Conservation (phyloP, 768 basidiomycete species). For the Arthromyces matolae region DNA sequence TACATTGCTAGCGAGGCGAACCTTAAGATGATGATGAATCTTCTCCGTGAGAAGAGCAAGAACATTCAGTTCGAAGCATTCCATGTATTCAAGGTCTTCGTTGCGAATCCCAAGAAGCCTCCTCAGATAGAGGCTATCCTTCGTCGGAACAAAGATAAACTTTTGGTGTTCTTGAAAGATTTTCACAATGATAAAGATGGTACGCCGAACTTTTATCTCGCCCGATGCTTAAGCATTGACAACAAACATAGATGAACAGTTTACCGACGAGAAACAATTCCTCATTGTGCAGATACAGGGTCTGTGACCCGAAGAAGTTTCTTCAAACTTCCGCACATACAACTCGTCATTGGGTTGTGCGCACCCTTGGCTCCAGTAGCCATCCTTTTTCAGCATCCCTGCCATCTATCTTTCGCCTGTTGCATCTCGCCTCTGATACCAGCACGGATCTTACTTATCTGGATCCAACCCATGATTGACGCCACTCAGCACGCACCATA, state of each 20-base stretch:
- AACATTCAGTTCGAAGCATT: slow-evolving; percentile 99
- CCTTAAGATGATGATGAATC: slow-evolving; percentile 99
- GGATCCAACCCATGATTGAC: background rate
- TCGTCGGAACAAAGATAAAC: slow-evolving; percentile 89
- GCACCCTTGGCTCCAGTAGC: background rate
- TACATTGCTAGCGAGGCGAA: slow-evolving; percentile 96
- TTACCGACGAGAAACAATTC: slow-evolving; percentile 96
- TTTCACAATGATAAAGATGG: slow-evolving; percentile 99
- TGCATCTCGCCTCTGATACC: slow-evolving; percentile 7
- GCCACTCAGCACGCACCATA: background rate
- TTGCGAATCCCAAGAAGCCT: slow-evolving; percentile 99
- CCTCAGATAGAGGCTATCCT: slow-evolving; percentile 90
- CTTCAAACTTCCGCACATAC: background rate
- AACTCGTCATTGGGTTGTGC: background rate
- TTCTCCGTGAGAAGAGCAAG: slow-evolving; percentile 95
- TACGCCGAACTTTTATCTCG: slow-evolving; percentile 28
- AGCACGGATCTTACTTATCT: slow-evolving; percentile 10
- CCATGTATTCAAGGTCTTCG: slow-evolving; percentile 99
- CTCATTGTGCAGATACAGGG: slow-evolving; percentile 88
- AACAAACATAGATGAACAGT: slow-evolving; percentile 76
- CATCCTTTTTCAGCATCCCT: background rate
- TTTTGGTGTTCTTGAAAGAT: slow-evolving; percentile 80
- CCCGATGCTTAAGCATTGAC: no score
- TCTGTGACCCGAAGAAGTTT: slow-evolving; percentile 38
- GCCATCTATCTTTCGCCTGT: background rate